Evolutionary conservation across 805 yeast species (phyloP).

Genomic region (Kluyveromyces nonfermentans): DNA sequence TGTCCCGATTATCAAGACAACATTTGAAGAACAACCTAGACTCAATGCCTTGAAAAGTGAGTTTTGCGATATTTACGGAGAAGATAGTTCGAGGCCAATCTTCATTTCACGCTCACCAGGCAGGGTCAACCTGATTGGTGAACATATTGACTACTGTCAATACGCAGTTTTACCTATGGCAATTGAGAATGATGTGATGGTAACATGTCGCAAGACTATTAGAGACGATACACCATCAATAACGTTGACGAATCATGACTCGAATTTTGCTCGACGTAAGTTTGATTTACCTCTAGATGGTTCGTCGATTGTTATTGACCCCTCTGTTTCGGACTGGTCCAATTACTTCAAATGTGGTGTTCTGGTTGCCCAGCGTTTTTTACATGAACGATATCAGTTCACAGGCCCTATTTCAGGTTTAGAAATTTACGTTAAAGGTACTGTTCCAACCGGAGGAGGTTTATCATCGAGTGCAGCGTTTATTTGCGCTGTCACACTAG

Average conservation of each 20-base stretch:
- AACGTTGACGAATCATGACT: constrained; percentile 30
- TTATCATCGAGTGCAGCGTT: constrained; percentile 66
- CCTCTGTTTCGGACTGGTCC: constrained; percentile 47
- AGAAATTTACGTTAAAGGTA: constrained; percentile 47
- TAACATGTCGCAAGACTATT: constrained; percentile 35
- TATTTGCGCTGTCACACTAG: constrained; percentile 53
- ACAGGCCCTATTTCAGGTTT: constrained; percentile 37
- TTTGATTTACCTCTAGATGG: constrained; percentile 36
- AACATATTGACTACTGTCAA: constrained; percentile 61
- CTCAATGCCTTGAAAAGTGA: constrained; percentile 9
- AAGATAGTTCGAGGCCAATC: constrained; percentile 7
- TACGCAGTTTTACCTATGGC: constrained; percentile 70
- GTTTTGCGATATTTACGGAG: constrained; percentile 24
- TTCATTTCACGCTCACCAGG: constrained; percentile 63
- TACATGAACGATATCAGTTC: constrained; percentile 27
- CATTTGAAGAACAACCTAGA: neutral
- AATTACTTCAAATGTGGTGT: constrained; percentile 61
- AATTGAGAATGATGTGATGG: constrained; percentile 50
- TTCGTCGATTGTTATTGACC: constrained; percentile 37
- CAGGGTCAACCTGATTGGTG: constrained; percentile 65
- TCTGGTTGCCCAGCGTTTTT: constrained; percentile 45
- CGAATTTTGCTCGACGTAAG: constrained; percentile 29
- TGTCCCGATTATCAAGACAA: constrained; percentile 2
- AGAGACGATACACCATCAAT: constrained; percentile 19
- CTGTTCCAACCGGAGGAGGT: constrained; percentile 67